phyloP scores from a whole-genome alignment of 1,139 yeast genomes.

The Yamadazyma spencermartinsiae region DNA sequence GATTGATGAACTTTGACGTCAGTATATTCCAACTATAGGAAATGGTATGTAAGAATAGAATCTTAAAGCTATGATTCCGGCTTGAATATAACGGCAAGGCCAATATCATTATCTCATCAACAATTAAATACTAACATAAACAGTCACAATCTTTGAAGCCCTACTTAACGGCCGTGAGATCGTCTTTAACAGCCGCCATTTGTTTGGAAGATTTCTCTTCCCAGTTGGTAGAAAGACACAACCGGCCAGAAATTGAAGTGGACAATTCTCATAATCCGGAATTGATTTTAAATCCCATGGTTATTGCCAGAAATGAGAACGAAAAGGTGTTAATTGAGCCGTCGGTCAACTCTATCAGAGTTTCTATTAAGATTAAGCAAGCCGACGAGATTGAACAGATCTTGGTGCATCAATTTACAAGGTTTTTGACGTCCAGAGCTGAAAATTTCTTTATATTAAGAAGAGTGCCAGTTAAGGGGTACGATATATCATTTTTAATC shows the following conservation, averaged over 20 bases:
- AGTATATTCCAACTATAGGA: too few relatives aligned
- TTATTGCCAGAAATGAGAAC: constrained; percentile 89
- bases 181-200: constrained; percentile 92
- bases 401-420: constrained; percentile 88
- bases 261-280: constrained; percentile 64
- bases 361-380: constrained; percentile 90
- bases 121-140: constrained; percentile 11
- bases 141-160: constrained; percentile 94
- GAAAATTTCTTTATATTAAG: constrained; percentile 90
- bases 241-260: constrained; percentile 94
- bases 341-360: constrained; percentile 85
- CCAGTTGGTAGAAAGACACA: constrained; percentile 94
- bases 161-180: constrained; percentile 89
- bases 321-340: constrained; percentile 93
- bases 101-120: too few relatives aligned
- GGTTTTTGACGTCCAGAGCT: constrained; percentile 93
- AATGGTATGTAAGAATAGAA: too few relatives aligned
- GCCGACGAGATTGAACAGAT: constrained; percentile 97
- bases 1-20: too few relatives aligned
- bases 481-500: constrained; percentile 88
- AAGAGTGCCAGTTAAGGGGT: constrained; percentile 87
- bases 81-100: too few relatives aligned
- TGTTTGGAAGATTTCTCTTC: constrained; percentile 94
- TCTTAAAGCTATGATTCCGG: too few relatives aligned
- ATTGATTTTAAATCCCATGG: constrained; percentile 84